Evolutionary conservation across 2,329 filamentous ascomycete species (phyloP).

Genomic region (Neopestalotiopsis sp.): DNA sequence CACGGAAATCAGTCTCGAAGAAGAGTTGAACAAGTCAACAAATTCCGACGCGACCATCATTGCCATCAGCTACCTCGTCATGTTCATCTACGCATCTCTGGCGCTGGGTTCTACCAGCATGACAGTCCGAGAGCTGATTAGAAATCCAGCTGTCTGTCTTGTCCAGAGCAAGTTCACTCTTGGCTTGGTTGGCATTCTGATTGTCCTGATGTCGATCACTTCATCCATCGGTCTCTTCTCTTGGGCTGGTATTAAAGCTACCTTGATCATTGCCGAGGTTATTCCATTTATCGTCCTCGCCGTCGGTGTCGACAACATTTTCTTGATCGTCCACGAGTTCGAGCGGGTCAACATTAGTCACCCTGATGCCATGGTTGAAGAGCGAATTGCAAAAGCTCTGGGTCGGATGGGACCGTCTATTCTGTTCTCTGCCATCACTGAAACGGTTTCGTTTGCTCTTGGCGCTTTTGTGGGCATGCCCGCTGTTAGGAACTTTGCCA

Average conservation of each 20-base stretch:
- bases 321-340: constrained; percentile 97
- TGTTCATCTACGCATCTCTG: constrained; percentile 97
- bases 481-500: constrained; percentile 94
- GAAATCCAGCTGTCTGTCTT: constrained; percentile 81
- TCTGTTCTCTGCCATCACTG: constrained; percentile 89
- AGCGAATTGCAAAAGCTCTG: constrained; percentile 84
- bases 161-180: constrained; percentile 97
- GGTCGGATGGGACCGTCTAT: constrained; percentile 98
- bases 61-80: constrained; percentile 94
- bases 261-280: constrained; percentile 96
- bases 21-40: constrained; percentile 96
- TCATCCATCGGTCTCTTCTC: constrained; percentile 96
- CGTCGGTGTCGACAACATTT: constrained; percentile 98
- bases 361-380: constrained; percentile 85
- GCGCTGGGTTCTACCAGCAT: constrained; percentile 88
- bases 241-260: constrained; percentile 89
- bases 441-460: constrained; percentile 91
- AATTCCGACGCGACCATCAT: constrained; percentile 99
- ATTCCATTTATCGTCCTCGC: constrained; percentile 97
- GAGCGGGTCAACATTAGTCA: constrained; percentile 93
- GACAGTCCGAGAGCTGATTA: constrained; percentile 75
- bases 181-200: constrained; percentile 91
- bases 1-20: constrained; percentile 91
- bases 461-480: constrained; percentile 97
- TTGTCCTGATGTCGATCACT: constrained; percentile 96